phyloP scores from a whole-genome alignment of 129 eudicot species.

The Tanacetum coccineum region DNA sequence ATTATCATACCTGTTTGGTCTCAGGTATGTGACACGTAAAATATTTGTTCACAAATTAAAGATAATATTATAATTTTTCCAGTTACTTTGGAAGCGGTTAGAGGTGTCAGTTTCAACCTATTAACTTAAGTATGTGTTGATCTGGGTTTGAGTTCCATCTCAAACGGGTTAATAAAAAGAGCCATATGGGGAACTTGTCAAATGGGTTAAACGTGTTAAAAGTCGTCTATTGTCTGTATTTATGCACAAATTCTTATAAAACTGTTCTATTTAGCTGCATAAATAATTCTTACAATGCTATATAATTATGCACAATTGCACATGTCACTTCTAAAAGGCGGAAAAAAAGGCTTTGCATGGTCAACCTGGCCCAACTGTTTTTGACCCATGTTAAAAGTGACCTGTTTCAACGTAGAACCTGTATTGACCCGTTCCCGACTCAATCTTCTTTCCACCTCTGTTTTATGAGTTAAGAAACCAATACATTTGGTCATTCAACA shows the following conservation, averaged over 20 bases:
- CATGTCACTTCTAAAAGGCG: too few species aligned
- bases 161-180: neutral
- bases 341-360: too few species aligned
- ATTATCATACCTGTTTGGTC: slow-evolving; percentile 99
- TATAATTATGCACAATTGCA: too few species aligned
- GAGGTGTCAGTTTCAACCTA: neutral
- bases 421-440: neutral
- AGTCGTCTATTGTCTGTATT: neutral
- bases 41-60: neutral
- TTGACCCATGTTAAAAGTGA: too few species aligned
- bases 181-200: neutral
- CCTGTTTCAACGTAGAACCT: too few species aligned
- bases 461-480: slow-evolving; percentile 11
- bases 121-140: neutral
- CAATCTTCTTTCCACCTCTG: neutral
- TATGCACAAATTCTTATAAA: neutral
- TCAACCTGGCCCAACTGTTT: too few species aligned
- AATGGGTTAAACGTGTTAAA: neutral
- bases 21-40: slow-evolving; percentile 48
- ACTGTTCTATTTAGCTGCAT: neutral
- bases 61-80: neutral
- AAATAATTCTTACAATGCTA: too few species aligned
- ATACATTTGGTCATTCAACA: slow-evolving; percentile 24
- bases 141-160: neutral
- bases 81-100: neutral